These are phyloP conservation scores for Leishmania lainsoni DNA, from an alignment of 208 protist genomes.

Conservation along the genomic window DNA sequence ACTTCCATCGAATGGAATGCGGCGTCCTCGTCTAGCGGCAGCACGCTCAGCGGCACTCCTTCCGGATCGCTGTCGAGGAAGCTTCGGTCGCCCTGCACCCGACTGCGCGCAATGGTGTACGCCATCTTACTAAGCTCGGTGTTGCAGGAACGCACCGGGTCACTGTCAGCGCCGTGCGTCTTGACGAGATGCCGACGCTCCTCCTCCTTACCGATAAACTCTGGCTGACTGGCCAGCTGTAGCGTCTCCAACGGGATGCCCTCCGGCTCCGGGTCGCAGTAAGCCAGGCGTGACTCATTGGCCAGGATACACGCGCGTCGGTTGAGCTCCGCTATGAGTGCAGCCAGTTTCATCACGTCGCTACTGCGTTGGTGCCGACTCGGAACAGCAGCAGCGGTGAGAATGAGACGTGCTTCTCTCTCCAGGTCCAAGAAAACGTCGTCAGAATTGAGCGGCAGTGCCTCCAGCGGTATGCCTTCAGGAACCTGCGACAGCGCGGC, in stretches of 20 bases:
- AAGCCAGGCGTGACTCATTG: constrained; percentile 51
- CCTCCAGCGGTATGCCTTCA: constrained; percentile 53
- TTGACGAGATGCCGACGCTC: constrained; percentile 19
- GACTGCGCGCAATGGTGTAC: constrained; percentile 35
- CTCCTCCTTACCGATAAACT: constrained; percentile 20
- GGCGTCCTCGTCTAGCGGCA: constrained; percentile 40
- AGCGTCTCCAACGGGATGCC: constrained; percentile 52
- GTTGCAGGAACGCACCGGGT: constrained; percentile 33
- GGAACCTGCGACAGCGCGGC: constrained; percentile 37
- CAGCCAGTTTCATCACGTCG: constrained; percentile 18
- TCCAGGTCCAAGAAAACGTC: constrained; percentile 44
- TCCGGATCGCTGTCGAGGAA: constrained; percentile 41
- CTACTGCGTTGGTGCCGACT: constrained; percentile 23
- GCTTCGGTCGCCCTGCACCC: constrained; percentile 33
- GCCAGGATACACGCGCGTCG: constrained; percentile 60
- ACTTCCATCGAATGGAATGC: constrained; percentile 56
- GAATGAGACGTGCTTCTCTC: constrained; percentile 41
- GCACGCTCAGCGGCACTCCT: constrained; percentile 41
- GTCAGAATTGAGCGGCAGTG: constrained; percentile 60
- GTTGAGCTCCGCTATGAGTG: constrained; percentile 51
- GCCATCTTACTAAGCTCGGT: constrained; percentile 40
- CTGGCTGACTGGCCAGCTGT: constrained; percentile 15
- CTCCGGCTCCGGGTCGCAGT: constrained; percentile 42
- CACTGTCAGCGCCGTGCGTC: constrained; percentile 4
- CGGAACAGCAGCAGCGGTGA: background rate